Conservation (phyloP, 1,139 yeast species). For the Hanseniaspora sp. region DNA sequence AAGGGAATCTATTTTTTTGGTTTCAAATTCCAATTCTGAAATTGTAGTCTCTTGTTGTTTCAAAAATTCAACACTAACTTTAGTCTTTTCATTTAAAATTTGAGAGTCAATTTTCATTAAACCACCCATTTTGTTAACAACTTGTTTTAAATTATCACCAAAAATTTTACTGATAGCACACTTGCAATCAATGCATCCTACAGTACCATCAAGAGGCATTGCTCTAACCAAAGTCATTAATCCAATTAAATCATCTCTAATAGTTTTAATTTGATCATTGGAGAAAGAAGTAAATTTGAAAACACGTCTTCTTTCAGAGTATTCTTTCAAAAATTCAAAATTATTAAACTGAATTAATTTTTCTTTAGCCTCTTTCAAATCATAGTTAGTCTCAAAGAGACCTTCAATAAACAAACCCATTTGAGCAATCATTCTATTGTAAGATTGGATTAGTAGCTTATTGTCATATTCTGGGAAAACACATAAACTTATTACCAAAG, state of each 20-base stretch:
- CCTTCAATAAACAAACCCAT: conserved; percentile 20
- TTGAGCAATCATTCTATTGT: conserved; percentile 21
- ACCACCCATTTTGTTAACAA: not conserved
- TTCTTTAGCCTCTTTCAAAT: not conserved
- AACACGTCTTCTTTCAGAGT: not conserved
- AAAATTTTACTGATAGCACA: not conserved
- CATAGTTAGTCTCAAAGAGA: conserved; percentile 22
- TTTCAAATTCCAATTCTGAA: not conserved
- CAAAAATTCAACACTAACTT: not conserved
- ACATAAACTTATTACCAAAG: conserved; percentile 31
- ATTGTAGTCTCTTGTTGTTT: not conserved
- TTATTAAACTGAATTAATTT: conserved; percentile 2
- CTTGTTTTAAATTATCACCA: not conserved
- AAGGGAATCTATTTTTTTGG: not conserved
- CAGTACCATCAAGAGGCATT: conserved; percentile 5
- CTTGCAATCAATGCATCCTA: not conserved
- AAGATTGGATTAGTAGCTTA: conserved; percentile 23
- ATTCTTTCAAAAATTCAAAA: conserved; percentile 3
- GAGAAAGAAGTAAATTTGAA: conserved; percentile 2
- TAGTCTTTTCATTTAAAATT: not conserved
- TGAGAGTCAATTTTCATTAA: not conserved
- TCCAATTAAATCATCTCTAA: conserved; percentile 9
- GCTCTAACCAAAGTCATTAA: conserved; percentile 9
- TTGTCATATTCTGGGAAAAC: conserved; percentile 37
- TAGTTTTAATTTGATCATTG: conserved; percentile 2